A percentile compares a stretch with the other conserved stretches of the same genome.
These are phyloP conservation scores for Akebia trifoliata DNA, from an alignment of 164 flowering plant genomes.

Conservation along the genomic window DNA sequence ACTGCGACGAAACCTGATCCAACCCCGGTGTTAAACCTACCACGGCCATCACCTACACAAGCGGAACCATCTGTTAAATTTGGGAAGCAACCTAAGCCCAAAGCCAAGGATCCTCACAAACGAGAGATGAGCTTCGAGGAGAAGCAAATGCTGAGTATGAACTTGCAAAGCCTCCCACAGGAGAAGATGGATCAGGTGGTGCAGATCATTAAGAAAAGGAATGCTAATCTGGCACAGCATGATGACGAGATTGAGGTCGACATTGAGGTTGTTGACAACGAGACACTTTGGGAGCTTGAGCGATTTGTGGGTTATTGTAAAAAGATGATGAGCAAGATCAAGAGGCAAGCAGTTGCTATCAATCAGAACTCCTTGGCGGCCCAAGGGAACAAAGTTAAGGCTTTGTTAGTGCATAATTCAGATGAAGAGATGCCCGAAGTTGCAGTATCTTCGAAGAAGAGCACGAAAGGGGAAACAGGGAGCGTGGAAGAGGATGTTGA, in stretches of 20 bases:
- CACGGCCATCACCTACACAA: too few species aligned
- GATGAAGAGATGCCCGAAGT: conserved; percentile 27
- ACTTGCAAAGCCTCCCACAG: conserved; percentile 28
- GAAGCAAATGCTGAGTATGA: conserved; percentile 33
- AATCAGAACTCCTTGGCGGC: conserved; percentile 16
- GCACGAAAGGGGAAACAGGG: conserved; percentile 8
- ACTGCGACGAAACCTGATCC: too few species aligned
- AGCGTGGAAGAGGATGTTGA: conserved; percentile 36
- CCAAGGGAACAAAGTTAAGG: conserved; percentile 33
- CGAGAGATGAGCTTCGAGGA: conserved; percentile 38
- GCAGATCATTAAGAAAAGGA: conserved; percentile 52
- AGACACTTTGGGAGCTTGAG: conserved; percentile 86
- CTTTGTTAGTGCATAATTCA: background rate
- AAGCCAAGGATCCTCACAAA: conserved; percentile 32
- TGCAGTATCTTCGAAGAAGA: background rate
- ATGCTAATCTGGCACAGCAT: conserved; percentile 36
- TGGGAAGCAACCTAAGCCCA: conserved; percentile 34
- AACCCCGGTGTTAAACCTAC: too few species aligned
- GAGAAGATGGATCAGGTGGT: conserved; percentile 68
- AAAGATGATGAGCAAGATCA: conserved; percentile 59
- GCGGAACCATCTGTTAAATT: too few species aligned
- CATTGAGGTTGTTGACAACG: conserved; percentile 58
- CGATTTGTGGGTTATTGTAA: conserved; percentile 57
- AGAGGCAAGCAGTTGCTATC: conserved; percentile 41
- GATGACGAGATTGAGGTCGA: conserved; percentile 87